Conservation (phyloP, 176 grass and related monocot genomes). For the Hsuehochloa calcarea region DNA sequence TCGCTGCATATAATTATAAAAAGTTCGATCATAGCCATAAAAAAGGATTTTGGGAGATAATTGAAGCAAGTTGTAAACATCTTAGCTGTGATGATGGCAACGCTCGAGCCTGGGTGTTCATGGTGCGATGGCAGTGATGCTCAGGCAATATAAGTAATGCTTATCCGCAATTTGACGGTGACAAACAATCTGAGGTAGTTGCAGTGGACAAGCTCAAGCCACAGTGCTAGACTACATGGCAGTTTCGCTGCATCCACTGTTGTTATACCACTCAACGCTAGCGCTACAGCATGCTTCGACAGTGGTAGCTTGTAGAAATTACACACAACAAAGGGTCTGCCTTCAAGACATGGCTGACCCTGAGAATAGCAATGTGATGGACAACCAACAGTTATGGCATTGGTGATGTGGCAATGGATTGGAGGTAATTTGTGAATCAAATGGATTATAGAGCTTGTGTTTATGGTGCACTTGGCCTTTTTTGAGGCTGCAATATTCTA, state of each 20-base stretch:
- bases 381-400: neutral
- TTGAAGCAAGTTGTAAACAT: neutral
- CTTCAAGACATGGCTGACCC: neutral
- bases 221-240: neutral
- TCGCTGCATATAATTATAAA: no score
- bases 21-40: neutral
- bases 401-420: neutral
- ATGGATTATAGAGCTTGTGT: neutral
- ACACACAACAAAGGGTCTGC: neutral
- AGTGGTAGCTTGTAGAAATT: neutral
- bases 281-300: neutral
- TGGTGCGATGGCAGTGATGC: neutral
- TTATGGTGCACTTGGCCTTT: neutral
- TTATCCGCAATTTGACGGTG: neutral
- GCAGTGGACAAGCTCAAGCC: neutral
- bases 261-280: slow-evolving; percentile 1
- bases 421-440: neutral
- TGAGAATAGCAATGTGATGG: neutral
- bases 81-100: neutral
- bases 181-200: neutral
- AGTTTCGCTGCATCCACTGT: neutral
- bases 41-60: neutral
- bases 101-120: neutral
- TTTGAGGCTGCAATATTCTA: neutral
- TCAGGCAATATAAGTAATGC: neutral